Base-by-base conservation (phyloP, 371 early-diverging fungal genomes). In the Apophysomyces elegans region DNA sequence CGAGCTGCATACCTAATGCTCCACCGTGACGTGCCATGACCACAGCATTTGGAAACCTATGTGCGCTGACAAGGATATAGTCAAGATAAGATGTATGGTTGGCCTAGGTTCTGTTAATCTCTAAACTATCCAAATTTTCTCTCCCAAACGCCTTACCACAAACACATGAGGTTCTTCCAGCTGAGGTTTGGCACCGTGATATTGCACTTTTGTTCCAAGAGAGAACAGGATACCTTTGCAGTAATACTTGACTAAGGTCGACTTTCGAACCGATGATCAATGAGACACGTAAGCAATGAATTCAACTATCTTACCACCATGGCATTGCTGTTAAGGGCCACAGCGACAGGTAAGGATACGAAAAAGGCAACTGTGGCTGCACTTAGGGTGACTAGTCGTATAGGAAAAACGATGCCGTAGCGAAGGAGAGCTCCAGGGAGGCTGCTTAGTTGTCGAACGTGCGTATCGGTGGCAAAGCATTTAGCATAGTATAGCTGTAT, bases 61-160 rank as follows among this genome's bases (percentile, higher is more conserved):
- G 72, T 35, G 90, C 88, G 70, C 88, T 84, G 38, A 94, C 71
- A 14, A 94, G 74, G 58, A 95, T 76, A 71, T 90, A 94, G 69
- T 95, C 95, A 32, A 95, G 74, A 81, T 92, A 90, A 21, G 90
- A 89, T 1, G 94, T 95, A 71, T 95, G 95, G 71, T 95, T 95
- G 16, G 77, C 77, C 80, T 79, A 45, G 37, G 12, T 45, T 64
- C 37, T 2, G 32, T 26, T 26, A 26, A 26, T 0, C 3, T 26
- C 32, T 2, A 26, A 2, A 26, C 3, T 26, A 26, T 26, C 32
- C 32, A 26, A 26, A 1, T 2, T 26, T 2, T 26, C 32, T 26
- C 2, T 26, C 2, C 3, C 37, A 37, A 54, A 45, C n/a, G n/a
- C 65, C 66, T 63, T 72, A 77, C 81, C n/a, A 78, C 79, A 81